Conservation (phyloP, 83 land plant species). For the Thuja plicata region DNA sequence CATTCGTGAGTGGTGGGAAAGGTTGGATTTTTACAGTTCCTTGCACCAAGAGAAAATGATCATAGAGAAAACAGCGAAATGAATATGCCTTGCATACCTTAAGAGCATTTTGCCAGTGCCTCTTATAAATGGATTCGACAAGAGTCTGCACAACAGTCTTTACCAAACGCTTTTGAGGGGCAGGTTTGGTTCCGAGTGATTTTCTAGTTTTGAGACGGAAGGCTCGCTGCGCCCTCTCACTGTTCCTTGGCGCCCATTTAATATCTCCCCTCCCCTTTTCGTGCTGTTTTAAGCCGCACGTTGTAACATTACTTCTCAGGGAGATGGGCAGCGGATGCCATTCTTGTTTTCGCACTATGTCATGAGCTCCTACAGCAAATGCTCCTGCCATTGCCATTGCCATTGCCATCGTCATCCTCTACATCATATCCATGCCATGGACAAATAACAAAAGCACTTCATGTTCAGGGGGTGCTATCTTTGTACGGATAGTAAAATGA, state of each 20-base stretch:
- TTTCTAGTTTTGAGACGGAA: neutral
- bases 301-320: neutral
- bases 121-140: neutral
- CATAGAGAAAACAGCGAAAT: neutral
- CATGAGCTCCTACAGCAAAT: too few species aligned
- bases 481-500: too few species aligned
- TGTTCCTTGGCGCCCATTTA: conserved; percentile 2
- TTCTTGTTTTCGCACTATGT: too few species aligned
- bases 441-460: too few species aligned
- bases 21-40: neutral
- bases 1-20: neutral
- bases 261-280: neutral
- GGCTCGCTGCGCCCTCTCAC: neutral
- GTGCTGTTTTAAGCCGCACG: neutral
- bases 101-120: neutral
- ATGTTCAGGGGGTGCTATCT: too few species aligned
- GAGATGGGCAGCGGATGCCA: neutral
- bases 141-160: neutral
- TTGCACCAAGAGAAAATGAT: neutral
- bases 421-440: too few species aligned
- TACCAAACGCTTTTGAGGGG: neutral
- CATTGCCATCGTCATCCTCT: too few species aligned
- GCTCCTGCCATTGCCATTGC: too few species aligned
- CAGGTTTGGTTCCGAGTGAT: neutral
- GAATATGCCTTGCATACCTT: neutral